A percentile compares a stretch with the other conserved stretches of the same genome.
Evolutionary conservation across 768 basidiomycete genomes (phyloP).

Genomic region (Suillus subalutaceus): DNA sequence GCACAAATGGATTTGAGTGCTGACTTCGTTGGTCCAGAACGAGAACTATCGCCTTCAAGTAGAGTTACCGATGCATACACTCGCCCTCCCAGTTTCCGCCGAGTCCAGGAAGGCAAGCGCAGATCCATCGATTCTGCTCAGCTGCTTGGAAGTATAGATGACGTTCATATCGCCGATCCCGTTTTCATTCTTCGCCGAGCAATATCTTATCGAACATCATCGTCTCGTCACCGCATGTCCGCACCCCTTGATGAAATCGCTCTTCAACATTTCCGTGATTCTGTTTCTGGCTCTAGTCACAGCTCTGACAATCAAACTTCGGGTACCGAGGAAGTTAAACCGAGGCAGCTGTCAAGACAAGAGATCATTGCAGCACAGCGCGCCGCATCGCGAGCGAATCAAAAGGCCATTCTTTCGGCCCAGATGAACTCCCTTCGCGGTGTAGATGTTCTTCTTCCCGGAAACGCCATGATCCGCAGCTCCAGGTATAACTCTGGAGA

Average conservation of each 20-base stretch:
- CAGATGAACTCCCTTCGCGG: constrained; percentile 86
- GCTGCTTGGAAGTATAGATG: constrained; percentile 69
- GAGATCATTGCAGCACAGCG: constrained; percentile 95
- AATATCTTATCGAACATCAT: constrained; percentile 68
- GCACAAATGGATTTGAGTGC: constrained; percentile 11
- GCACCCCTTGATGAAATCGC: constrained; percentile 86
- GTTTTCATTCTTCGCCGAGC: constrained; percentile 89
- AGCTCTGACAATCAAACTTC: constrained; percentile 45
- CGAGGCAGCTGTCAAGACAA: constrained; percentile 60
- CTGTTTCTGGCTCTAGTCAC: constrained; percentile 56
- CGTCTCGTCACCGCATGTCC: constrained; percentile 70
- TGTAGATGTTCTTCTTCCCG: constrained; percentile 85
- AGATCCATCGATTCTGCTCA: constrained; percentile 84
- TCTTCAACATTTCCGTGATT: constrained; percentile 71
- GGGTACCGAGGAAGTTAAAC: constrained; percentile 39
- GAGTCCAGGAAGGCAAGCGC: constrained; percentile 67
- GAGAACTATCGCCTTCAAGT: constrained; percentile 76
- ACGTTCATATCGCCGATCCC: constrained; percentile 83
- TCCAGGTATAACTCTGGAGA: constrained; percentile 72
- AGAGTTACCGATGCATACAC: constrained; percentile 84
- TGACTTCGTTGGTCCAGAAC: constrained; percentile 52
- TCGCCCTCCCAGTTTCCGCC: constrained; percentile 71
- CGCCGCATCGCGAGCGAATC: constrained; percentile 82
- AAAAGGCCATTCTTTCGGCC: constrained; percentile 81
- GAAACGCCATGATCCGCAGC: constrained; percentile 84